Conservation (phyloP, 176 grass and related monocot genomes). For the Saccharum officinarum region DNA sequence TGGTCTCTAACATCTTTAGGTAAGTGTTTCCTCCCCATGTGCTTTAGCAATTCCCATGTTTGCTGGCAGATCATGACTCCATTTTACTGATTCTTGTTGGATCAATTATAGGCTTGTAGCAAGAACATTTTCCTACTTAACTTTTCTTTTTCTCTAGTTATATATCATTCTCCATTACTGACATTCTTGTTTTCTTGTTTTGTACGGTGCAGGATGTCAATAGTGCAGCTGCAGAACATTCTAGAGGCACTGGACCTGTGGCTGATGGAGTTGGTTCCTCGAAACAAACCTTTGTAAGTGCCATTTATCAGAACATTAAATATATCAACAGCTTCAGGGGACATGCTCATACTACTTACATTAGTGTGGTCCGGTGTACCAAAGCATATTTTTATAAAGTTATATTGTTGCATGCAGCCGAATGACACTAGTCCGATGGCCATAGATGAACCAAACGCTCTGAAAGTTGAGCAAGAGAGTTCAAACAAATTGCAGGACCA, state of each 20-base stretch:
- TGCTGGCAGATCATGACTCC: background rate
- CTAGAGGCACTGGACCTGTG: conserved; percentile 31
- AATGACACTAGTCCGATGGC: conserved; percentile 49
- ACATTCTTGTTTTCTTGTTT: background rate
- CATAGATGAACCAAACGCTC: conserved; percentile 42
- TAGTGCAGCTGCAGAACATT: conserved; percentile 25
- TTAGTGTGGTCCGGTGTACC: background rate
- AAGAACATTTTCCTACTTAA: background rate
- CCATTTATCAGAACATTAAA: conserved; percentile 16
- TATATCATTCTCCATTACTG: background rate
- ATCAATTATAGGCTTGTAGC: background rate
- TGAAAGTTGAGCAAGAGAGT: conserved; percentile 41
- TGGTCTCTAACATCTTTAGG: background rate
- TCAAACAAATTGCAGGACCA: conserved; percentile 47
- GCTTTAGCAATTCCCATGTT: background rate
- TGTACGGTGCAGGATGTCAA: conserved; percentile 39
- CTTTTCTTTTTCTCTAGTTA: background rate
- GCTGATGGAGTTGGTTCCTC: conserved; percentile 44
- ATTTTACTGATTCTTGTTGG: background rate
- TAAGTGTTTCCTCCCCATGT: background rate
- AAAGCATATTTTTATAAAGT: background rate
- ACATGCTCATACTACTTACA: background rate
- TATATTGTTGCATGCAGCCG: conserved; percentile 25
- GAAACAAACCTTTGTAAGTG: conserved; percentile 42
- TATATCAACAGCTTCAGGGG: background rate